Evolutionary conservation across 2,329 filamentous ascomycete species (phyloP), one percentile per base, ranked within the genome.

Genomic region (Aspergillus sp.): DNA sequence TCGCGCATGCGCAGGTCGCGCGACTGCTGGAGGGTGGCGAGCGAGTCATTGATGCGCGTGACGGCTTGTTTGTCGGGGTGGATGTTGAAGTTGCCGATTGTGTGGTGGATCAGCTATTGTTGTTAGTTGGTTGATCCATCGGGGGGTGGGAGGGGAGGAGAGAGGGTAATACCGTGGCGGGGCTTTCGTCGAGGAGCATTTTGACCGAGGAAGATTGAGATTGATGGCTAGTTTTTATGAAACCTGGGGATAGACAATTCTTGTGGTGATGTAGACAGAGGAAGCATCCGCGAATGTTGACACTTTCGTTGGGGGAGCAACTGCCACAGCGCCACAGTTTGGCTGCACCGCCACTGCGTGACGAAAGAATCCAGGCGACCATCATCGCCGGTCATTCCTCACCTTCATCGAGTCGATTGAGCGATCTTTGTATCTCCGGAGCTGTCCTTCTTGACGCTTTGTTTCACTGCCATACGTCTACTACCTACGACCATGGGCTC

Each of bases 161-260:
- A 36, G 32, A 4, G 73, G 85, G 4, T 73, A 85, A 62, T 86
- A 96, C 92, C 49, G 88, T 89, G 49, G 90, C 90, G 66, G 93
- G 94, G 75, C 95, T 91, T 80, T 97, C 93, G 78, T 96, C 91
- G 79, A 98, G 91, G 75, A 97, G 84, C 90, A 98, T 97, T 65
- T 79, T 92, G 80, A 59, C 63, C 46, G 39, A 39, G 11, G 31
- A n/a, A 55, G 12, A 26, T 50, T 31, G 24, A 39, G 20, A 31
- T 6, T 9, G 1, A 29, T 29, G 6, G 4, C 7, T 29, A 4
- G 4, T 7, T 29, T 2, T 1, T 29, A 29, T 29, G 9, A 29
- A 29, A 29, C 6, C 6, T 29, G 26, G 26, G 7, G 26, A 9
- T 29, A 29, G 26, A 29, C 7, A 9, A 29, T 29, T 9, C 26